Base-by-base conservation (phyloP, 2,329 filamentous ascomycete genomes). In the Cyphellophora europaea region DNA sequence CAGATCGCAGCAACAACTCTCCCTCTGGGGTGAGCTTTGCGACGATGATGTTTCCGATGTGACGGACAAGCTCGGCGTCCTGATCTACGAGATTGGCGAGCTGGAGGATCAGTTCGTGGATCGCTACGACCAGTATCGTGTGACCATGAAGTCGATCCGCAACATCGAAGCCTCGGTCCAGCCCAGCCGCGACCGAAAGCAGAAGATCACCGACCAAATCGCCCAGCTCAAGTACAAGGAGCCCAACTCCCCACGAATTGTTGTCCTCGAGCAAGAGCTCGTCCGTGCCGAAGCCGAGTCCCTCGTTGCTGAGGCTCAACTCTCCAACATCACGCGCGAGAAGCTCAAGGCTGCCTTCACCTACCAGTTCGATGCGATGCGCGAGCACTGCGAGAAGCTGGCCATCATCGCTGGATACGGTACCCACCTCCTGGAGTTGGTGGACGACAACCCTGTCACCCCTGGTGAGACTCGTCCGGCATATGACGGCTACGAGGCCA, bases 201-300 rank as follows among this genome's bases (percentile, higher is more conserved):
- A 96, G 63, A 98, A 96, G 68, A 96, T 98, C 56, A 94, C 86
- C 53, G 91, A 98, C 59, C 86, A 96, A 59, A 98, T 98, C 52
- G 89, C 91, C 33, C 89, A 96, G 62, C 76, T 98, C 53, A 98
- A 98, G 66, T 98, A 96, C 77, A 98, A 98, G 71, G 91, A 98
- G 63, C 91, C 91, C 49, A 94, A 93, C 69, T 95, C 88, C 21
- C 88, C 89, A 45, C 91, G 87, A 67, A 95, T 98, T 51, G 87
- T 95, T 38, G 88, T 98, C 27, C 79, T 98, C 36, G 91, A 98
- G 66, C 91, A 98, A 64, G 91, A 98, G 64, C 83, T 98, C 40
- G 91, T 98, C 50, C 88, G 91, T 52, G 91, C 91, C 49, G 91
- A 98, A 65, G 91, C 91, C 53, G 91, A 98, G 63, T 96, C 91